phyloP scores from a whole-genome alignment of 805 yeast genomes.

The Barnettozyma pratensis region DNA sequence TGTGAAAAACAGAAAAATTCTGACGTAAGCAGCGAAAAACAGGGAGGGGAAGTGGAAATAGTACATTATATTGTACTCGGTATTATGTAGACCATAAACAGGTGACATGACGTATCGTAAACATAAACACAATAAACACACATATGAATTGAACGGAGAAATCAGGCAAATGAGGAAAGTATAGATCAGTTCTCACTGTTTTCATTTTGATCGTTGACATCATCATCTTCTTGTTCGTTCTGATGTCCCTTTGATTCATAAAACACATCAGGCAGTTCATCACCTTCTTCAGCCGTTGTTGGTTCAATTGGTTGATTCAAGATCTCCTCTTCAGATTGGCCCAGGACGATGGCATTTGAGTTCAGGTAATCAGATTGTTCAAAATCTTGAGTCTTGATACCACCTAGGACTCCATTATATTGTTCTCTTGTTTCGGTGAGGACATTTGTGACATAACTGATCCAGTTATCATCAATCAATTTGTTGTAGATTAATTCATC shows the following conservation, averaged over 20 bases:
- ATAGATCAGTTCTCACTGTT: not conserved
- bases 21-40: too few species aligned
- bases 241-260: conserved; percentile 4
- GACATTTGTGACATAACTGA: conserved; percentile 66
- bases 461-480: conserved; percentile 50
- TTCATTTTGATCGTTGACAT: not conserved
- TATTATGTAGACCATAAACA: not conserved
- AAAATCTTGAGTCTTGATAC: conserved; percentile 31
- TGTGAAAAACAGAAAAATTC: not conserved
- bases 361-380: conserved; percentile 20
- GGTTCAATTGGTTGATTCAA: conserved; percentile 13
- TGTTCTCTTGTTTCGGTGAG: conserved; percentile 78
- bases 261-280: not conserved
- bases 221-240: conserved; percentile 3
- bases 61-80: not conserved
- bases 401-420: conserved; percentile 83
- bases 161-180: not conserved
- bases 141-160: too few species aligned
- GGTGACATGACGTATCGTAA: not conserved
- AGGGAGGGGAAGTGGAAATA: too few species aligned
- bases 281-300: not conserved
- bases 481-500: conserved; percentile 23
- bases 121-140: not conserved
- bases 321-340: conserved; percentile 25
- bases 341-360: conserved; percentile 22